A percentile compares a stretch with the other conserved stretches of the same genome.
These are phyloP conservation scores for Hypoxylon trugodes DNA, from an alignment of 495 filamentous ascomycete genomes.

Conservation along the genomic window DNA sequence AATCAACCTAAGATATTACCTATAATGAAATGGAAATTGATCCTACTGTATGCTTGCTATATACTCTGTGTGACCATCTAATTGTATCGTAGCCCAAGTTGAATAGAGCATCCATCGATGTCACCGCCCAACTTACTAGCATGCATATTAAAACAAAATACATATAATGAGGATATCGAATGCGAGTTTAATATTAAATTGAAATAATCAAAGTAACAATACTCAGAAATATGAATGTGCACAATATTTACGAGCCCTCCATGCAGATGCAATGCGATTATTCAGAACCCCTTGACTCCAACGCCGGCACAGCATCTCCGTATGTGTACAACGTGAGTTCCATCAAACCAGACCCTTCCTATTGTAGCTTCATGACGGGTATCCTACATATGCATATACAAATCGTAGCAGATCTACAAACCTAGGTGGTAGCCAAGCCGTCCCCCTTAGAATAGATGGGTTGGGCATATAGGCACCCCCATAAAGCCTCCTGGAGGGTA, in stretches of 20 bases:
- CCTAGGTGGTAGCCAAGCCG: background rate
- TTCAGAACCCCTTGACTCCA: slow-evolving; percentile 29
- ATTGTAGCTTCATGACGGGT: too few species aligned
- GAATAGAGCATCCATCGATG: too few species aligned
- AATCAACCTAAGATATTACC: background rate
- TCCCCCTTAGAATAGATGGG: too few species aligned
- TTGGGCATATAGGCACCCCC: too few species aligned
- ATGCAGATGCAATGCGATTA: slow-evolving; percentile 33
- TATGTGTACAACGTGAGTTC: background rate
- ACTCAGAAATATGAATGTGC: background rate
- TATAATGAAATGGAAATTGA: background rate
- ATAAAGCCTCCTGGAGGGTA: too few species aligned
- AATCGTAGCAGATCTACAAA: too few species aligned
- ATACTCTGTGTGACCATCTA: background rate
- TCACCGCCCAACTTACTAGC: too few species aligned
- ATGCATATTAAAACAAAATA: too few species aligned
- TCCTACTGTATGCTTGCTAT: background rate
- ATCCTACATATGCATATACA: too few species aligned
- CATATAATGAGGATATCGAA: too few species aligned
- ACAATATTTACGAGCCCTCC: background rate
- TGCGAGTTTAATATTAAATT: background rate
- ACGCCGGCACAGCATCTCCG: background rate
- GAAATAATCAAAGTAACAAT: too few species aligned
- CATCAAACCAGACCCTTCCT: too few species aligned
- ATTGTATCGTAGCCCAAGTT: background rate